Evolutionary conservation across 2,329 filamentous ascomycete species (phyloP).

Genomic region (Xylariaceae sp.): DNA sequence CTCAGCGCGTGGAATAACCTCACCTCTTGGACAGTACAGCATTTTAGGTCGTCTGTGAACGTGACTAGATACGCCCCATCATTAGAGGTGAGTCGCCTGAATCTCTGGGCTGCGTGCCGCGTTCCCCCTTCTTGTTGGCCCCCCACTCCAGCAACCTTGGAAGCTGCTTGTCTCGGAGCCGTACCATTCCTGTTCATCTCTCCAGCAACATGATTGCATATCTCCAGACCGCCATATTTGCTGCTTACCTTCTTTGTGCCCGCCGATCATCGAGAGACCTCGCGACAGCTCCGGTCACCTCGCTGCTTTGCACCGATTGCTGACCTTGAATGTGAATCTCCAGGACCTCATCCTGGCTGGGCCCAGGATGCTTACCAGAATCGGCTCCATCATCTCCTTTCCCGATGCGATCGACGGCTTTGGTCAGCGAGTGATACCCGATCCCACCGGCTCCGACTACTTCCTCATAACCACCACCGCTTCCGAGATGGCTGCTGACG

Average conservation of each 20-base stretch:
- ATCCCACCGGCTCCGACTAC: slow-evolving; percentile 27
- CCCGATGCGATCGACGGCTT: slow-evolving; percentile 58
- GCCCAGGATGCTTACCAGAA: slow-evolving; percentile 64
- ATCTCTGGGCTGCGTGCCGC: too few relatives aligned
- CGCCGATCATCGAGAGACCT: too few relatives aligned
- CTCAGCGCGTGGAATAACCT: slow-evolving; percentile 48
- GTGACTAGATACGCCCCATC: slow-evolving; percentile 58
- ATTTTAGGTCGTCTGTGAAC: slow-evolving; percentile 43
- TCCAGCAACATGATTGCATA: neutral
- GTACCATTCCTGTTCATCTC: neutral
- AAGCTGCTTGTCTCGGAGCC: neutral
- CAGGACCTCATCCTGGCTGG: slow-evolving; percentile 63
- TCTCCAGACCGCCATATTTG: neutral
- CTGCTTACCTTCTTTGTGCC: too few relatives aligned
- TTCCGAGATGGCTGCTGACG: slow-evolving; percentile 37
- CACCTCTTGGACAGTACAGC: slow-evolving; percentile 48
- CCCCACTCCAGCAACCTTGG: neutral
- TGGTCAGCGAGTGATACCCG: slow-evolving; percentile 44
- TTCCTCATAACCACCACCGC: slow-evolving; percentile 53
- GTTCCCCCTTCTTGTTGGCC: neutral
- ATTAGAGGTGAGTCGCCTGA: slow-evolving; percentile 35
- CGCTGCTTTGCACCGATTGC: too few relatives aligned
- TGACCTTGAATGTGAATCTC: neutral
- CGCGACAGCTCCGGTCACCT: too few relatives aligned
- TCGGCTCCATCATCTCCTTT: slow-evolving; percentile 54